Evolutionary conservation across 768 basidiomycete species (phyloP).

Genomic region (Leucocoprinus birnbaumii): DNA sequence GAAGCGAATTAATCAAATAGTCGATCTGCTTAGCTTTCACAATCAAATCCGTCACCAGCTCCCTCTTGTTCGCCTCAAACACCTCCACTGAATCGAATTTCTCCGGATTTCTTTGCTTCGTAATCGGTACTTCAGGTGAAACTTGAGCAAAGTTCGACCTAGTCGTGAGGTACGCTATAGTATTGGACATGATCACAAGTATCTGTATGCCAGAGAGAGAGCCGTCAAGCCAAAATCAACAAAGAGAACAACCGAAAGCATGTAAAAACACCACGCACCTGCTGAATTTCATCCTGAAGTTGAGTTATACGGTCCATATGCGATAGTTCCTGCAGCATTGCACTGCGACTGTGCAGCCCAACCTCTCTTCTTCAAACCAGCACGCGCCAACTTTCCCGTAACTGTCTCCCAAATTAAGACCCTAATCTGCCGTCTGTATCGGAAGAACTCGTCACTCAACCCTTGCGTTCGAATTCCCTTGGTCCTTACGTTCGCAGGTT

Average conservation of each 20-base stretch:
- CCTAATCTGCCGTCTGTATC: not conserved
- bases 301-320: conserved; percentile 97
- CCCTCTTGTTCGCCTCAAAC: conserved; percentile 82
- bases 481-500: not conserved
- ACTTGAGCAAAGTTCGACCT: conserved; percentile 78
- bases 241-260: not conserved
- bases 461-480: not conserved
- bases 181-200: conserved; percentile 85
- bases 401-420: not conserved
- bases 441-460: not conserved
- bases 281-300: conserved; percentile 92
- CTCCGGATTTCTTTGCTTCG: conserved; percentile 70
- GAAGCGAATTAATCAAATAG: conserved; percentile 76
- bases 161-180: conserved; percentile 75
- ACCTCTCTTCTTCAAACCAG: not conserved
- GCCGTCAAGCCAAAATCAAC: not conserved
- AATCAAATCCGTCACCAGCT: conserved; percentile 80
- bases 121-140: conserved; percentile 77
- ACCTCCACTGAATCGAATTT: conserved; percentile 71
- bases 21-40: conserved; percentile 90
- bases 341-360: conserved; percentile 43
- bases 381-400: not conserved
- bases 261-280: conserved; percentile 43
- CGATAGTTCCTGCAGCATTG: conserved; percentile 89
- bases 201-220: conserved; percentile 41